Evolutionary conservation across 345 rosid genomes (phyloP), one percentile per base, ranked within the genome.

Genomic region (Bruguiera parviflora): DNA sequence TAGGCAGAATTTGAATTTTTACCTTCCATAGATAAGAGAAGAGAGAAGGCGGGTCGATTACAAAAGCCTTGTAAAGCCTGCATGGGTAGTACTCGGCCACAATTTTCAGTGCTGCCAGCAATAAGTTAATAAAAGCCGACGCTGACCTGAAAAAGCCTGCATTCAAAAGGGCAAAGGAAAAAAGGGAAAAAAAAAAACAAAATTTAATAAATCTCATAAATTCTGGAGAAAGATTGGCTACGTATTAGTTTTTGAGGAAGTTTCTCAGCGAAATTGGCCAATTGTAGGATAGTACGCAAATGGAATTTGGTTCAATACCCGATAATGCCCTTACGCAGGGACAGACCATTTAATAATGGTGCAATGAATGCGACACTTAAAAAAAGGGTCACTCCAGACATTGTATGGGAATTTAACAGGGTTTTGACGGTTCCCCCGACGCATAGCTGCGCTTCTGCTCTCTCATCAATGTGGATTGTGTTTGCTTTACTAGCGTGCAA

Each of bases 141-240:
- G 94, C 97, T 43, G 98, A 95, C 82, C 97, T 88, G 96, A 85
- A 88, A 85, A 92, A 83, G 85, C 97, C 99, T 95, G 96, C 73
- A 43, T 43, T 43, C 13, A 13, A 11, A 43, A 43, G 49, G 49
- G 49, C 49, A 43, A 2, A 39, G 3, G 15, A 39, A 11, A 71
- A 49, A 11, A 18, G 11, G 10, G 3, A 27, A 4, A 8, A 8
- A 43, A 43, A 2, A 71, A 89, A 85, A 71, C 88, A 89, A 71
- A 92, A 82, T 71, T 81, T 84, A 85, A 74, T 73, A 80, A 95
- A 96, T 58, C 89, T 85, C 6, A 9, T 24, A 56, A 55, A 25
- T 22, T n/a, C 58, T 8, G 20, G 27, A 21, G 15, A 21, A 84
- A 11, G 10, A 39, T 39, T 39, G 15, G 16, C 16, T 11, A 9